Evolutionary conservation across 1,284 basidiomycete genomes (phyloP).

Genomic region (Leccinum laetum): DNA sequence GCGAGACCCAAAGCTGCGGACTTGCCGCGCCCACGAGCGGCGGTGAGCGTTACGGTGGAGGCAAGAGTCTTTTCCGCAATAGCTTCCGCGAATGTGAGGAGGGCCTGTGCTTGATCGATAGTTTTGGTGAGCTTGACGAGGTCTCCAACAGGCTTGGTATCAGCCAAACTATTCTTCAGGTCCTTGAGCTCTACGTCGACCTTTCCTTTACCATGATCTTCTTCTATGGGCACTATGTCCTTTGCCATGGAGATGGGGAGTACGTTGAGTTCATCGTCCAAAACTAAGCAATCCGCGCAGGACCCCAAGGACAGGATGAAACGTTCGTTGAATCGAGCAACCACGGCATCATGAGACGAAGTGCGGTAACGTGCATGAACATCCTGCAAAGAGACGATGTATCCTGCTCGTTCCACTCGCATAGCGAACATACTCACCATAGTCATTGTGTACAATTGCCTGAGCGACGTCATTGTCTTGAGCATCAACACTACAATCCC

Average conservation of each 20-base stretch:
- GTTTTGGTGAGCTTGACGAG: conserved; percentile 94
- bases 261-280: conserved; percentile 99
- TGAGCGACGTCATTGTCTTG: conserved; percentile 94
- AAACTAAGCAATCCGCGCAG: conserved; percentile 88
- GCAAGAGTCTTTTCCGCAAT: conserved; percentile 92
- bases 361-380: conserved; percentile 95
- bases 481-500: conserved; percentile 91
- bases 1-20: conserved; percentile 95
- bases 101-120: conserved; percentile 89
- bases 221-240: conserved; percentile 79
- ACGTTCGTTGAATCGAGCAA: conserved; percentile 97
- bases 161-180: conserved; percentile 79
- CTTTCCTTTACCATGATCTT: conserved; percentile 48
- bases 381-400: conserved; percentile 54
- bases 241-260: conserved; percentile 97
- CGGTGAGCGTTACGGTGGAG: conserved; percentile 95
- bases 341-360: conserved; percentile 86
- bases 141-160: conserved; percentile 88
- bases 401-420: neutral
- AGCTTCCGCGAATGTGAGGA: conserved; percentile 92
- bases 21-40: conserved; percentile 95
- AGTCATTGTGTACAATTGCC: conserved; percentile 93
- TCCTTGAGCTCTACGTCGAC: conserved; percentile 73
- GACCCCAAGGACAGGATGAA: conserved; percentile 95
- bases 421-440: conserved; percentile 65